Base-by-base conservation (phyloP, 2,329 filamentous ascomycete species). In the Xylaria arbuscula region DNA sequence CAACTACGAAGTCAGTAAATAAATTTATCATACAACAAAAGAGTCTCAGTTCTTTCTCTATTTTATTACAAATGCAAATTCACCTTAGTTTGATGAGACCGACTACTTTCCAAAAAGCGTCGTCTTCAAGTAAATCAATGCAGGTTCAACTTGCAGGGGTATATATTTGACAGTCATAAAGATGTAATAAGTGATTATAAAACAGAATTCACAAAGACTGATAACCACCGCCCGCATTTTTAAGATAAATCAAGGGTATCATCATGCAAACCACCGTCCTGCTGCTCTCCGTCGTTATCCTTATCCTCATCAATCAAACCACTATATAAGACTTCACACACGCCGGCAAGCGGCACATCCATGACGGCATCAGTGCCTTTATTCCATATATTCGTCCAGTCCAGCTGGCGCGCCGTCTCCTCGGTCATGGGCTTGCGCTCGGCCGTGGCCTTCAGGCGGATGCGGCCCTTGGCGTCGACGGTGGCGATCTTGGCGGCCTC, bases 291-390 rank as follows among this genome's bases (percentile, higher is more conserved):
- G 45, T 73, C 71, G 45, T 71, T 72, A 61, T 73, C 69, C 45
- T 71, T 72, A 48, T 73, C 71, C 48, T 70, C 72, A 61, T 73
- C 70, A 8, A 42, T 60, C 57, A 72, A 57, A 60, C 88, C 87
- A 0, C 93, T 94, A 80, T 98, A 99, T 24, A 99, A 79, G 40
- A 99, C 90, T 82, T 99, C 94, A 77, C 95, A 98, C 1, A 98
- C 95, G 0, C 95, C 96, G 10, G 94, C 94, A 72, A 98, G 87
- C 8, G 96, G 96, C 57, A 99, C 91, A 82, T 99, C 96, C 92
- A 99, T 92, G 8, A 98, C 96, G 1, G 94, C 96, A 84, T 99
- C 96, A 0, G 96, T 99, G 19, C 96, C 94, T 74, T 93, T 90
- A 76, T 90, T 94, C 96, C 96, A 99, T 19, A 97, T 86, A 67